A percentile compares a stretch with the other conserved stretches of the same genome.
Evolutionary conservation across 805 yeast genomes (phyloP).

Genomic region (Dipodascus geniculatus): DNA sequence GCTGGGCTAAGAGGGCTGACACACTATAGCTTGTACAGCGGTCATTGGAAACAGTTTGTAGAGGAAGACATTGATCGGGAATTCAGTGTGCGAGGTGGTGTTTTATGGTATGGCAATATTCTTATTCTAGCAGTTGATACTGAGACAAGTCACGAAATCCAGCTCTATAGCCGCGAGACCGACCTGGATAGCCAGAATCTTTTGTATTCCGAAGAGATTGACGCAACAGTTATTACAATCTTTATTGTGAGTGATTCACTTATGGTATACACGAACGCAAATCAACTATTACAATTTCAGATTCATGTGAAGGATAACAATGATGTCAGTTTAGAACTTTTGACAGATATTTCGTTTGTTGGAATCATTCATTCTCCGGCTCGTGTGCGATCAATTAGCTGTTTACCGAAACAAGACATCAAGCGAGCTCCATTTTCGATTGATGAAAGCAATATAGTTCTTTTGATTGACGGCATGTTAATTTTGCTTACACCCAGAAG

Average conservation of each 20-base stretch:
- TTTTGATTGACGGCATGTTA: constrained; percentile 29
- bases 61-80: constrained; percentile 25
- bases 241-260: constrained; percentile 21
- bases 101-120: constrained; percentile 28
- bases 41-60: constrained; percentile 37
- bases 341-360: constrained; percentile 24
- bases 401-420: constrained; percentile 9
- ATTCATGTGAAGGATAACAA: constrained; percentile 7
- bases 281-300: constrained; percentile 21
- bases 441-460: constrained; percentile 13
- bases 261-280: constrained; percentile 26
- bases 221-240: constrained; percentile 22
- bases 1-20: constrained; percentile 39
- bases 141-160: constrained; percentile 19
- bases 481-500: constrained; percentile 17
- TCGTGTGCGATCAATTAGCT: constrained; percentile 26
- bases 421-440: background rate
- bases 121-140: constrained; percentile 26
- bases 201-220: constrained; percentile 20
- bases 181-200: constrained; percentile 24
- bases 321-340: constrained; percentile 18
- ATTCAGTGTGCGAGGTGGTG: constrained; percentile 27
- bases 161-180: constrained; percentile 27
- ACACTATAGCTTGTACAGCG: constrained; percentile 29
- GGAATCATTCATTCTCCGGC: constrained; percentile 29